Percentiles rank a stretch among this genome's conserved stretches.
These are phyloP conservation scores for Candida labiduridarum DNA, from an alignment of 1,139 yeast genomes.

Conservation along the genomic window DNA sequence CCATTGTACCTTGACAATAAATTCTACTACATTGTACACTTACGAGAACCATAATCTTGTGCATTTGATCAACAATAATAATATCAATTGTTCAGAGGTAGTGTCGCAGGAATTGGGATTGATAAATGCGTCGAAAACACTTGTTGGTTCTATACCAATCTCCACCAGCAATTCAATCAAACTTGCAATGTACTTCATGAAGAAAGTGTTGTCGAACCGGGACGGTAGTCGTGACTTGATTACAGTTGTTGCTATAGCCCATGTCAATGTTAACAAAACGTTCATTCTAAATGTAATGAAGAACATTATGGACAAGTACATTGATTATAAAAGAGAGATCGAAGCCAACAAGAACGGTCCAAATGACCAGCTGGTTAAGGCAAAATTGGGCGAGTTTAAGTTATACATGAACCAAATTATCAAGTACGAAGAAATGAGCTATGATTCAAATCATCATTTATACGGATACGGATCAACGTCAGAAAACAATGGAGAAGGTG, in stretches of 20 bases:
- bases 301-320: constrained; percentile 51
- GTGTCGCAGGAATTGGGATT: constrained; percentile 58
- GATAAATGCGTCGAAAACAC: constrained; percentile 50
- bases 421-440: constrained; percentile 49
- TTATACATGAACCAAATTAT: constrained; percentile 55
- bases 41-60: constrained; percentile 43
- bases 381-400: constrained; percentile 51
- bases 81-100: constrained; percentile 54
- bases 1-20: constrained; percentile 50
- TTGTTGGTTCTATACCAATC: constrained; percentile 47
- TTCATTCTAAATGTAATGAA: constrained; percentile 51
- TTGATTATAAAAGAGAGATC: constrained; percentile 38
- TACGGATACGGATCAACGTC: constrained; percentile 39
- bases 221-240: constrained; percentile 54
- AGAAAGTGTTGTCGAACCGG: constrained; percentile 39
- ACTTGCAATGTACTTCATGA: constrained; percentile 51
- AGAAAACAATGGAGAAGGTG: constrained; percentile 14
- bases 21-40: constrained; percentile 58
- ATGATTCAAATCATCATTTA: constrained; percentile 36
- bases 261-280: constrained; percentile 44
- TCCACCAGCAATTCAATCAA: constrained; percentile 31
- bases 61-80: constrained; percentile 26
- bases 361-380: constrained; percentile 20
- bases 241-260: constrained; percentile 51
- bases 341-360: constrained; percentile 17